Percentiles rank a stretch among this genome's conserved stretches.
These are phyloP conservation scores for Leccinum broughii DNA, from an alignment of 768 basidiomycete species.

Conservation along the genomic window DNA sequence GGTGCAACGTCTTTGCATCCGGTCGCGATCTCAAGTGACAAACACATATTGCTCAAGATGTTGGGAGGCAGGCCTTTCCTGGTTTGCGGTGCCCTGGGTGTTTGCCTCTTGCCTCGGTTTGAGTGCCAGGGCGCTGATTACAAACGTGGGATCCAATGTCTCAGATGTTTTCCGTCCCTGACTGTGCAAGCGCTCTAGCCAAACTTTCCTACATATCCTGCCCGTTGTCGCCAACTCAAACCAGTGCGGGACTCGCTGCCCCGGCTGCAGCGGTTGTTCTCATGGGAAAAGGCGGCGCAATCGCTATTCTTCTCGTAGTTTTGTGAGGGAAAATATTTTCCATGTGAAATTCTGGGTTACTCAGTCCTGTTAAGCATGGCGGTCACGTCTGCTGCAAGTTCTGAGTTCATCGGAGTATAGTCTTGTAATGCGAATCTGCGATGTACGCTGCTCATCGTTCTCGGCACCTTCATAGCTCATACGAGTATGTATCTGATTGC, in stretches of 20 bases:
- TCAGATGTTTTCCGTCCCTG: neutral
- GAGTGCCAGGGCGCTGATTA: conserved; percentile 38
- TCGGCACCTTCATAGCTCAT: conserved; percentile 35
- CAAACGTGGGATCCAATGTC: conserved; percentile 26
- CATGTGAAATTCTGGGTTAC: neutral
- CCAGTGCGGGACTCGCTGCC: conserved; percentile 45
- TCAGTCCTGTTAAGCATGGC: conserved; percentile 37
- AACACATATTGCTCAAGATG: conserved; percentile 36
- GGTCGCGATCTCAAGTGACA: neutral
- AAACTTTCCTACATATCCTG: conserved; percentile 53
- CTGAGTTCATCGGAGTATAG: conserved; percentile 43
- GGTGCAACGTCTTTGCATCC: conserved; percentile 10
- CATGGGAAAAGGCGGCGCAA: conserved; percentile 46
- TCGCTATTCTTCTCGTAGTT: conserved; percentile 44
- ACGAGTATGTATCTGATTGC: conserved; percentile 37
- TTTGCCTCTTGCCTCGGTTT: conserved; percentile 50
- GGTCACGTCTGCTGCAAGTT: conserved; percentile 46
- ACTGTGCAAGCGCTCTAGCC: conserved; percentile 33
- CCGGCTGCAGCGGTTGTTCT: conserved; percentile 48
- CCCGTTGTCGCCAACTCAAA: conserved; percentile 38
- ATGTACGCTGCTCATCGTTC: neutral
- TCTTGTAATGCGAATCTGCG: neutral
- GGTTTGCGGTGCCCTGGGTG: conserved; percentile 56
- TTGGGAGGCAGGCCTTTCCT: conserved; percentile 52
- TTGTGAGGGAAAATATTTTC: conserved; percentile 28